phyloP scores from a whole-genome alignment of 148 eudicot genomes.

The Arctostaphylos glauca region DNA sequence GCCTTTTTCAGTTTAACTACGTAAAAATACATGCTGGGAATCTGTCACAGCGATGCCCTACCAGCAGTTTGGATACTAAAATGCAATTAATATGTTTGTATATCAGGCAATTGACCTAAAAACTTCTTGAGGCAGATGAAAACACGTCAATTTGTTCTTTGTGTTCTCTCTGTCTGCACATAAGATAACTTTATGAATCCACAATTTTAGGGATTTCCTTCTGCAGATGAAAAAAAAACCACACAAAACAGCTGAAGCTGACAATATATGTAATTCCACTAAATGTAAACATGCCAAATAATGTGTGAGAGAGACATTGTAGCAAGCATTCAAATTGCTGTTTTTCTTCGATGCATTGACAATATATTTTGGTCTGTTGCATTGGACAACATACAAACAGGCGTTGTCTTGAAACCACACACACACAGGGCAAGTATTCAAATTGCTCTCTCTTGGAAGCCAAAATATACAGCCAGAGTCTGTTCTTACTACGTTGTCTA shows the following conservation, averaged over 20 bases:
- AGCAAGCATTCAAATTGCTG: background rate
- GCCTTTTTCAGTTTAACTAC: background rate
- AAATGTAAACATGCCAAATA: no score
- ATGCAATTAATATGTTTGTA: background rate
- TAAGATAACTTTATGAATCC: no score
- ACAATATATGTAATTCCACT: no score
- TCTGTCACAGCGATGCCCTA: background rate
- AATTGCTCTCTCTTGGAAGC: background rate
- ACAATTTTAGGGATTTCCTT: no score
- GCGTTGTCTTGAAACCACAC: background rate
- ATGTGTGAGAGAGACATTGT: no score
- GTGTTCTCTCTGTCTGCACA: no score
- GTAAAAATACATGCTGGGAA: background rate
- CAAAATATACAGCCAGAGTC: background rate
- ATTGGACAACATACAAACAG: background rate
- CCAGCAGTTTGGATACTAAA: background rate
- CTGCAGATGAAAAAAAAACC: no score
- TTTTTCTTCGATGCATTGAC: background rate
- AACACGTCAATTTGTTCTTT: no score
- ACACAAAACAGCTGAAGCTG: no score
- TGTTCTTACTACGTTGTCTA: background rate
- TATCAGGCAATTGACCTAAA: background rate
- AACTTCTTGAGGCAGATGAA: background rate
- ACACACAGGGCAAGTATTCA: background rate
- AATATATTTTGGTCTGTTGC: background rate